Percentiles rank a stretch among this genome's conserved stretches.
phyloP scores from a whole-genome alignment of 2,329 filamentous ascomycete species.

The Ascochyta clinopodiicola region DNA sequence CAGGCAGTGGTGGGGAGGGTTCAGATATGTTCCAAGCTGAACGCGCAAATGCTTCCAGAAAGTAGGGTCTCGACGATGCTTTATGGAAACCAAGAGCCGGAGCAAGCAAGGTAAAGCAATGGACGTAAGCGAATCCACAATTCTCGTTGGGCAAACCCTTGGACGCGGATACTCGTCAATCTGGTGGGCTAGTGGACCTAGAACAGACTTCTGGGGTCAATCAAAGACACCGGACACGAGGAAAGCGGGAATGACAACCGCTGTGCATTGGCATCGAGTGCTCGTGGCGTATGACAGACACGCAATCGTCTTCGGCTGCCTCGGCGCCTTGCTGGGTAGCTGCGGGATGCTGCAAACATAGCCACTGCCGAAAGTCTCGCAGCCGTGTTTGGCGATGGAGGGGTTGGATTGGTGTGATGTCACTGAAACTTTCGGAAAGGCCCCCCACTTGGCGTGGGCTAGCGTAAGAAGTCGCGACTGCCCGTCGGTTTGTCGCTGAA shows the following conservation, averaged over 20 bases:
- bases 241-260: slow-evolving; percentile 12
- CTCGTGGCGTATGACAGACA: slow-evolving; percentile 15
- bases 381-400: slow-evolving; percentile 13
- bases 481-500: slow-evolving; percentile 13
- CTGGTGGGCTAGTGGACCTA: slow-evolving; percentile 27
- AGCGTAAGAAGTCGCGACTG: slow-evolving; percentile 7
- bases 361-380: slow-evolving; percentile 8
- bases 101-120: slow-evolving; percentile 10
- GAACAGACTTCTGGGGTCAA: slow-evolving; percentile 19
- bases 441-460: background rate
- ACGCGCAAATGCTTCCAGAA: slow-evolving; percentile 27
- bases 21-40: slow-evolving; percentile 41
- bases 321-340: slow-evolving; percentile 9
- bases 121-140: slow-evolving; percentile 35
- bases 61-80: slow-evolving; percentile 32
- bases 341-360: slow-evolving; percentile 16
- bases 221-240: slow-evolving; percentile 15
- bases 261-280: slow-evolving; percentile 12
- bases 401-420: slow-evolving; percentile 11
- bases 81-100: slow-evolving; percentile 27
- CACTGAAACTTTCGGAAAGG: slow-evolving; percentile 7
- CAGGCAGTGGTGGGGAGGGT: slow-evolving; percentile 12
- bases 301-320: slow-evolving; percentile 8
- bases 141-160: slow-evolving; percentile 31
- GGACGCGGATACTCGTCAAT: slow-evolving; percentile 22